phyloP scores from a whole-genome alignment of 2,329 filamentous ascomycete species.

The Lachnellula cervina region DNA sequence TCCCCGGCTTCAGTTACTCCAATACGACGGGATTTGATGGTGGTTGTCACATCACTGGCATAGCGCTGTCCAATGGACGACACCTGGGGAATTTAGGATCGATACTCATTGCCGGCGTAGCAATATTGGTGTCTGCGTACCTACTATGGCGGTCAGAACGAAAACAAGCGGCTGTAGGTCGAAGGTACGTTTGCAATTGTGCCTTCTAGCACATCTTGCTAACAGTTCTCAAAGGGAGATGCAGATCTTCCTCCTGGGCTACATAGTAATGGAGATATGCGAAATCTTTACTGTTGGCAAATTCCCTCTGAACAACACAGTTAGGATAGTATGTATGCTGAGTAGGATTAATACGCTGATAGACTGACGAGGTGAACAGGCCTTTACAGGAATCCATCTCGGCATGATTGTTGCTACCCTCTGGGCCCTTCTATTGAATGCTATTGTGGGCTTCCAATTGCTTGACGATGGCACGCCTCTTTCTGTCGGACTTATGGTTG shows the following conservation, averaged over 20 bases:
- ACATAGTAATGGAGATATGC: conserved; percentile 83
- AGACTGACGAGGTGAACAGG: conserved; percentile 43
- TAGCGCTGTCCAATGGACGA: conserved; percentile 59
- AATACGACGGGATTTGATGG: conserved; percentile 33
- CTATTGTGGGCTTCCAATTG: conserved; percentile 86
- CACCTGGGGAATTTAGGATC: conserved; percentile 82
- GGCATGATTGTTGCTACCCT: conserved; percentile 81
- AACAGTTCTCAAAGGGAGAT: conserved; percentile 66
- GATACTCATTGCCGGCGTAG: conserved; percentile 74
- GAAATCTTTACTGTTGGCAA: conserved; percentile 95
- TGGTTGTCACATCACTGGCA: conserved; percentile 73
- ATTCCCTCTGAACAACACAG: conserved; percentile 67
- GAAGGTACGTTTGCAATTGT: conserved; percentile 56
- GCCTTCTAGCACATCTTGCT: not conserved
- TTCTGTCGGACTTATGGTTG: conserved; percentile 69
- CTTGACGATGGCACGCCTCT: conserved; percentile 88
- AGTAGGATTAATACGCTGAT: not conserved
- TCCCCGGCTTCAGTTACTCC: conserved; percentile 39
- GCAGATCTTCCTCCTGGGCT: conserved; percentile 85
- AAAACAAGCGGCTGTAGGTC: conserved; percentile 89
- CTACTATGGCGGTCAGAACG: conserved; percentile 76
- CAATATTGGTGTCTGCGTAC: conserved; percentile 62
- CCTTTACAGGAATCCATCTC: conserved; percentile 85
- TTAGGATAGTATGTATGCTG: conserved; percentile 60
- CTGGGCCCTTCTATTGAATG: conserved; percentile 91